Evolutionary conservation across 768 basidiomycete species (phyloP).

Genomic region (Psilocybe subaeruginosa): DNA sequence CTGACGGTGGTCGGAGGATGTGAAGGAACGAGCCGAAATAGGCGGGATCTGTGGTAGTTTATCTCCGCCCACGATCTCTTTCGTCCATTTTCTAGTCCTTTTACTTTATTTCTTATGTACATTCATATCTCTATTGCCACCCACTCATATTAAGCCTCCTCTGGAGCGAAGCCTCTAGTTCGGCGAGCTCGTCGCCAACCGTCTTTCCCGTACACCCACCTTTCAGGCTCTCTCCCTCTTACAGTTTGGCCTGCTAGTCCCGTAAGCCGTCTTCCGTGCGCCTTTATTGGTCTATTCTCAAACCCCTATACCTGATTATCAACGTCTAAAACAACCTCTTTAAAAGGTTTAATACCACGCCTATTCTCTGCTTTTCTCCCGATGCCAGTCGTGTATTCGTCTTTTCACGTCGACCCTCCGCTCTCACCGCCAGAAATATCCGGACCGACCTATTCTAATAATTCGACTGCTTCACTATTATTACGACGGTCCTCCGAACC

Average conservation of each 20-base stretch:
- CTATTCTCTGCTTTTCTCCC: slow-evolving; percentile 20
- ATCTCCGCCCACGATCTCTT: slow-evolving; percentile 15
- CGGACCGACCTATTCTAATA: slow-evolving; percentile 13
- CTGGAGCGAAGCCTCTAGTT: not conserved
- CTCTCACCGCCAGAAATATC: slow-evolving; percentile 21
- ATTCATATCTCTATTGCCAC: slow-evolving; percentile 1
- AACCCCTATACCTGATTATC: slow-evolving; percentile 9
- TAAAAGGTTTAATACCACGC: slow-evolving; percentile 1
- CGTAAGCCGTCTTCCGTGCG: slow-evolving; percentile 10
- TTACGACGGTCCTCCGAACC: slow-evolving; percentile 10
- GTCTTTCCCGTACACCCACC: slow-evolving; percentile 5
- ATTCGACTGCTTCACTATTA: slow-evolving; percentile 12
- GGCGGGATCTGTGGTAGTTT: slow-evolving; percentile 8
- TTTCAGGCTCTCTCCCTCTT: slow-evolving; percentile 2
- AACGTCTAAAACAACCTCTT: slow-evolving; percentile 2
- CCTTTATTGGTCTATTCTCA: slow-evolving; percentile 1
- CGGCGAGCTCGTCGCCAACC: slow-evolving; percentile 8
- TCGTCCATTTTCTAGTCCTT: slow-evolving; percentile 1
- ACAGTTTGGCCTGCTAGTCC: slow-evolving; percentile 18
- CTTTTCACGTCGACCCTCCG: slow-evolving; percentile 21
- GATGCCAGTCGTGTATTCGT: slow-evolving; percentile 20
- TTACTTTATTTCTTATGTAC: slow-evolving; percentile 11
- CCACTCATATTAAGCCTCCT: not conserved
- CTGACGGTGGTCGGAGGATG: slow-evolving; percentile 3
- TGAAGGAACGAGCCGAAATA: slow-evolving; percentile 10